Evolutionary conservation across 208 protist genomes (phyloP).

Genomic region (Wallacemonas collosoma): DNA sequence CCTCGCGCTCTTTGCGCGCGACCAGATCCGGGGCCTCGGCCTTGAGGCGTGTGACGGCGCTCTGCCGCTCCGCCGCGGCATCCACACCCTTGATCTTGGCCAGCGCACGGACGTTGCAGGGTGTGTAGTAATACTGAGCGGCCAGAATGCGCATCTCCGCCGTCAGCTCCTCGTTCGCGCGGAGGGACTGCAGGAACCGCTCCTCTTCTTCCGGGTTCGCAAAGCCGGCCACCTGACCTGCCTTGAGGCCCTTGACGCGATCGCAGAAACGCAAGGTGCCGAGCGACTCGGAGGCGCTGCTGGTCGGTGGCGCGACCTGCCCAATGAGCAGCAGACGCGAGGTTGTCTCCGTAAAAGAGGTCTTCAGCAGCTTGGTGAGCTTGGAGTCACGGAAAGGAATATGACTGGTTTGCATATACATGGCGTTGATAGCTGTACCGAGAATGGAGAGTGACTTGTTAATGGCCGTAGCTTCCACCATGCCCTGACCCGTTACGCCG

Average conservation of each 20-base stretch:
- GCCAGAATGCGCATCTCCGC: constrained; percentile 79
- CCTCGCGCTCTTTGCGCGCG: constrained; percentile 47
- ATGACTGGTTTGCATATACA: constrained; percentile 74
- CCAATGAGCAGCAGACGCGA: constrained; percentile 86
- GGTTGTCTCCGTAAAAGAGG: constrained; percentile 58
- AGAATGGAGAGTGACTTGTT: constrained; percentile 90
- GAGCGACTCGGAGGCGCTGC: constrained; percentile 70
- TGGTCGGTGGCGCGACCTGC: constrained; percentile 66
- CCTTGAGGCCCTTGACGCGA: constrained; percentile 85
- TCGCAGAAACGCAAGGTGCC: constrained; percentile 90
- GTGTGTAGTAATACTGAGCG: constrained; percentile 59
- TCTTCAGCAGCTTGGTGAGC: constrained; percentile 92
- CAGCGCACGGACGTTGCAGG: constrained; percentile 32
- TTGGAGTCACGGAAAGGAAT: constrained; percentile 92
- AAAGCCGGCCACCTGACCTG: constrained; percentile 49
- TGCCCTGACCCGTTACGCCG: constrained; percentile 74
- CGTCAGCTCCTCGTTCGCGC: constrained; percentile 63
- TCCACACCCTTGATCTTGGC: constrained; percentile 41
- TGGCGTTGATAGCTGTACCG: constrained; percentile 85
- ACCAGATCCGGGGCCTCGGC: constrained; percentile 31
- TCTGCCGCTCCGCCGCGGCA: constrained; percentile 34
- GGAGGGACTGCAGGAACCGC: constrained; percentile 53
- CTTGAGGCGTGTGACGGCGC: constrained; percentile 30
- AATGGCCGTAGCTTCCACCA: constrained; percentile 93
- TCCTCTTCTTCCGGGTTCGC: constrained; percentile 62